These are phyloP conservation scores for Eucalyptus polyanthemos DNA, from an alignment of 345 rosid genomes.

Conservation along the genomic window DNA sequence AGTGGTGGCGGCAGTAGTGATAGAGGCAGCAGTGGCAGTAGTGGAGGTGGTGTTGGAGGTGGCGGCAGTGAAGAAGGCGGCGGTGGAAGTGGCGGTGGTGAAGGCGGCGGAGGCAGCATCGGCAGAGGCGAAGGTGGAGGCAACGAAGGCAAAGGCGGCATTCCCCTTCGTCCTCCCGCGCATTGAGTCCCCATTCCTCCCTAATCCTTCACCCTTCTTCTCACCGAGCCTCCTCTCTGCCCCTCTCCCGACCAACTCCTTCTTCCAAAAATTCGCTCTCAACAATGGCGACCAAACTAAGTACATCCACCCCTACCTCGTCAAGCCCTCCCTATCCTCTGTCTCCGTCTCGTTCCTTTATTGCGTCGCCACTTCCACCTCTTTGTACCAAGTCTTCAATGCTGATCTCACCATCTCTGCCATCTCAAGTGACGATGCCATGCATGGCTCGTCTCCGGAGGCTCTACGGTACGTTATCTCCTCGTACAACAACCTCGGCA, in stretches of 20 bases:
- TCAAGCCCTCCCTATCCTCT: constrained; percentile 52
- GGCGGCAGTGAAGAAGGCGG: too few species aligned
- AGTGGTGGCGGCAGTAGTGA: too few species aligned
- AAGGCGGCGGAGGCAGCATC: too few species aligned
- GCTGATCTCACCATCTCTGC: constrained; percentile 63
- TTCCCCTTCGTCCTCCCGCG: constrained; percentile 55
- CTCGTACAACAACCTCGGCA: constrained; percentile 51
- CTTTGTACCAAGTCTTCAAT: constrained; percentile 46
- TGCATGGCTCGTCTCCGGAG: accelerated
- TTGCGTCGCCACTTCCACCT: constrained; percentile 36
- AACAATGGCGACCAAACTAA: constrained; percentile 73
- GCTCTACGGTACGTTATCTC: constrained; percentile 31
- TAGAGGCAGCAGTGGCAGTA: too few species aligned
- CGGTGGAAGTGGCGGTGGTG: accelerated
- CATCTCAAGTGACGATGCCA: not conserved
- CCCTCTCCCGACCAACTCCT: constrained; percentile 78
- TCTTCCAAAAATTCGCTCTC: constrained; percentile 87
- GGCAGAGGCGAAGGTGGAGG: too few species aligned
- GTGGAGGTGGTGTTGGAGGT: too few species aligned
- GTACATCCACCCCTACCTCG: constrained; percentile 84
- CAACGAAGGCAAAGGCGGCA: too few species aligned
- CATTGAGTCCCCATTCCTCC: constrained; percentile 47
- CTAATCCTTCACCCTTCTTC: constrained; percentile 76
- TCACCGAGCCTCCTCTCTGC: constrained; percentile 44
- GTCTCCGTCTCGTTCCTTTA: constrained; percentile 67